Percentiles rank a stretch among this genome's conserved stretches.
phyloP scores from a whole-genome alignment of 2,329 filamentous ascomycete species.

The Cordyceps militaris region DNA sequence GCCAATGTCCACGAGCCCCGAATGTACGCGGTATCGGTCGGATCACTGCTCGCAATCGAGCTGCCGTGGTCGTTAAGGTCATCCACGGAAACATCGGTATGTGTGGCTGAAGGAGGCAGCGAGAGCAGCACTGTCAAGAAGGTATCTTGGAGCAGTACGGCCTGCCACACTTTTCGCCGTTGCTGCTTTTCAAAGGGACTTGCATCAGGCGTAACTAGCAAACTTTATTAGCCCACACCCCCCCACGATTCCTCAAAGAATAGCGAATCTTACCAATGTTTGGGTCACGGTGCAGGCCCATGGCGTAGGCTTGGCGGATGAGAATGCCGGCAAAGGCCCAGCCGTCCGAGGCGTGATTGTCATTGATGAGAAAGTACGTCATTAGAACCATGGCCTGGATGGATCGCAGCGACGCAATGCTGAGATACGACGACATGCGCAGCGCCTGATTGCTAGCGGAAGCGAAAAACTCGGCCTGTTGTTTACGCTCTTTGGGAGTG shows the following conservation, averaged over 20 bases:
- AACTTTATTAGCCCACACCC: slow-evolving; percentile 10
- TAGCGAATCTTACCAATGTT: slow-evolving; percentile 49
- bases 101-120: slow-evolving; percentile 68
- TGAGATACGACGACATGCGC: slow-evolving; percentile 69
- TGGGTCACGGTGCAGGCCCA: slow-evolving; percentile 73
- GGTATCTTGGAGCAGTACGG: slow-evolving; percentile 72
- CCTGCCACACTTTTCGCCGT: slow-evolving; percentile 74
- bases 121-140: slow-evolving; percentile 73
- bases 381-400: slow-evolving; percentile 76
- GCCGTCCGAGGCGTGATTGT: slow-evolving; percentile 75
- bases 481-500: slow-evolving; percentile 55
- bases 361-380: slow-evolving; percentile 77
- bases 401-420: slow-evolving; percentile 63
- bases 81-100: slow-evolving; percentile 72
- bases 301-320: slow-evolving; percentile 71
- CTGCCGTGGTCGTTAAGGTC: slow-evolving; percentile 59
- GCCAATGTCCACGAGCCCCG: slow-evolving; percentile 72
- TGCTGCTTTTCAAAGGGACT: slow-evolving; percentile 69
- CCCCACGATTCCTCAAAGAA: not conserved
- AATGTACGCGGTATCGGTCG: slow-evolving; percentile 64
- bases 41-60: slow-evolving; percentile 50
- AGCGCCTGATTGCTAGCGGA: slow-evolving; percentile 73
- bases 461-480: slow-evolving; percentile 75
- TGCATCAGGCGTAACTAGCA: slow-evolving; percentile 53
- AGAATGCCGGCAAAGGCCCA: slow-evolving; percentile 76